These are phyloP conservation scores for Dendrothele bispora DNA, from an alignment of 768 basidiomycete species.

Conservation along the genomic window DNA sequence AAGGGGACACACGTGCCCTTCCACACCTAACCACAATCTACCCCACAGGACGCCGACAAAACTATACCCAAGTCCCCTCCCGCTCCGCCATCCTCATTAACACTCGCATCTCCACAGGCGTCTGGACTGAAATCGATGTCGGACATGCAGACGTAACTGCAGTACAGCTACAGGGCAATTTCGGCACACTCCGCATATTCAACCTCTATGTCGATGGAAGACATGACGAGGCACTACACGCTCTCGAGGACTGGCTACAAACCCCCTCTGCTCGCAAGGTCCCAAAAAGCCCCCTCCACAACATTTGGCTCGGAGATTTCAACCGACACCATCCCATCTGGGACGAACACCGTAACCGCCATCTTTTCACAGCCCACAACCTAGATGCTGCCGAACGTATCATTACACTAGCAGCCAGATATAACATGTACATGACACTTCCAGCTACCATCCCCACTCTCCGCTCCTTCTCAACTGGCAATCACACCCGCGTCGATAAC, in stretches of 20 bases:
- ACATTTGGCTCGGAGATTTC: conserved; percentile 23
- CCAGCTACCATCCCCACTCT: conserved; percentile 26
- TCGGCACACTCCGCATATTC: not conserved
- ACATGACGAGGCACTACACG: conserved; percentile 8
- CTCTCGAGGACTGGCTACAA: no score
- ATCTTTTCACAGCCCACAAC: conserved; percentile 16
- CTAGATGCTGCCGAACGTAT: conserved; percentile 9
- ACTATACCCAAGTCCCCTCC: not conserved
- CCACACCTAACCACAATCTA: not conserved
- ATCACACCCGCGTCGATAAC: conserved; percentile 31
- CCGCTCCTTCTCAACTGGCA: conserved; percentile 12
- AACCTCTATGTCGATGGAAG: conserved; percentile 14
- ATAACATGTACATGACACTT: conserved; percentile 28
- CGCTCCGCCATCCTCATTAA: conserved; percentile 16
- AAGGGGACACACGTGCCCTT: not conserved
- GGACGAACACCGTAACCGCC: conserved; percentile 20
- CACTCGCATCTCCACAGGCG: conserved; percentile 12
- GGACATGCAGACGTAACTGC: conserved; percentile 18
- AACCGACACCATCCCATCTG: conserved; percentile 33
- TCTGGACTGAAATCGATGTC: conserved; percentile 19
- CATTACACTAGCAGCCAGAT: conserved; percentile 16
- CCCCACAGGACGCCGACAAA: not conserved
- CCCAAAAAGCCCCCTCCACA: not conserved
- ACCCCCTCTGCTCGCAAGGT: no score
- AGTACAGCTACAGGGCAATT: conserved; percentile 11